Evolutionary conservation across 2,329 filamentous ascomycete species (phyloP).

Genomic region (Exophiala lecanii-corni): DNA sequence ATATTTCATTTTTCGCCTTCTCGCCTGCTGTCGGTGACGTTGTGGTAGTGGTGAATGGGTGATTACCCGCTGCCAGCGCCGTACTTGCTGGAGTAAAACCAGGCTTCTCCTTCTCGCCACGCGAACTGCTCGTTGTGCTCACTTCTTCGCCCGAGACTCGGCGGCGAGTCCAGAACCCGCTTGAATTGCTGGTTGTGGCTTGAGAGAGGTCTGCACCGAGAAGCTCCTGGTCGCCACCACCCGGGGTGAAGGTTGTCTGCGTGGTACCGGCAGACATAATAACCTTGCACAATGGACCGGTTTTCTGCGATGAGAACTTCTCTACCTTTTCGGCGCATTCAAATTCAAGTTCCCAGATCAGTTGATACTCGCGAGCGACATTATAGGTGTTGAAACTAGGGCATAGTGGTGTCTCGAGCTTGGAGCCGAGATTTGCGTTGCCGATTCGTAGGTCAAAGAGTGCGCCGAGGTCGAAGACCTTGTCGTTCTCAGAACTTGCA

Average conservation of each 20-base stretch:
- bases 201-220: conserved; percentile 1
- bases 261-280: conserved; percentile 13
- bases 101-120: conserved; percentile 12
- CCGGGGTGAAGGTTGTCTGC: neutral
- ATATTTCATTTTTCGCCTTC: neutral
- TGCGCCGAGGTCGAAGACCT: conserved; percentile 11
- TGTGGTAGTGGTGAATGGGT: neutral
- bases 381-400: conserved; percentile 23
- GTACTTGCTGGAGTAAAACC: neutral
- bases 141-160: conserved; percentile 2
- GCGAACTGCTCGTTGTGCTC: neutral
- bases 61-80: neutral
- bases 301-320: conserved; percentile 10
- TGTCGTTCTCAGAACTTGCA: neutral
- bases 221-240: neutral
- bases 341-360: conserved; percentile 22
- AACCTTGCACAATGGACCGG: conserved; percentile 7
- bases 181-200: conserved; percentile 3
- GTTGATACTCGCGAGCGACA: conserved; percentile 18
- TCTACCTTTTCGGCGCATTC: conserved; percentile 21
- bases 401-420: conserved; percentile 18
- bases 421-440: conserved; percentile 18
- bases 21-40: neutral
- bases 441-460: conserved; percentile 15
- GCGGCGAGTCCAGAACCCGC: conserved; percentile 7